Conservation (phyloP, 2,329 filamentous ascomycete genomes). For the Pseudogymnoascus sp. region DNA sequence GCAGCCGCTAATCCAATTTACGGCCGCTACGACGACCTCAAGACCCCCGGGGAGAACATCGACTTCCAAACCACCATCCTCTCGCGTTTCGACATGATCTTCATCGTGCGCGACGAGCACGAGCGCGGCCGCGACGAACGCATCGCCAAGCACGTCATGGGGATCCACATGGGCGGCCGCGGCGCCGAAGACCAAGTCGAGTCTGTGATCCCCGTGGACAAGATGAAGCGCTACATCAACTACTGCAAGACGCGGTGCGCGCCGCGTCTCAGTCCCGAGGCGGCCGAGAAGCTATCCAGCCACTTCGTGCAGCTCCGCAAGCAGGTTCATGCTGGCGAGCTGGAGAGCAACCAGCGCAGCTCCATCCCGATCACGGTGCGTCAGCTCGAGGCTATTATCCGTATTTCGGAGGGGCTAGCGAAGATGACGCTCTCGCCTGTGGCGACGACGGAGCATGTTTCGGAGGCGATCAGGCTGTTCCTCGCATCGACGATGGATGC, state of each 20-base stretch:
- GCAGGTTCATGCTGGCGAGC: conserved; percentile 85
- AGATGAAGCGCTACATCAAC: conserved; percentile 94
- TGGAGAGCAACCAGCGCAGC: conserved; percentile 81
- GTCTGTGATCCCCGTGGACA: conserved; percentile 86
- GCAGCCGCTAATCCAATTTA: conserved; percentile 97
- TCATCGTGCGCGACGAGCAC: conserved; percentile 95
- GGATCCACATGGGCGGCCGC: conserved; percentile 87
- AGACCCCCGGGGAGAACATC: conserved; percentile 95
- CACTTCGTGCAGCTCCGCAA: conserved; percentile 95
- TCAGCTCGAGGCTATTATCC: conserved; percentile 93
- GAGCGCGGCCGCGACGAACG: conserved; percentile 81
- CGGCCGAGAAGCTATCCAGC: conserved; percentile 89
- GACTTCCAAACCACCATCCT: conserved; percentile 98
- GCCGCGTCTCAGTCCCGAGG: conserved; percentile 80
- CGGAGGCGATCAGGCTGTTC: conserved; percentile 96
- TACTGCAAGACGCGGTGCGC: conserved; percentile 97
- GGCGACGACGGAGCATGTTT: conserved; percentile 84
- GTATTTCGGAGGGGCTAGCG: conserved; percentile 91
- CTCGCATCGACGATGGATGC: conserved; percentile 96
- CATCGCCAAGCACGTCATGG: conserved; percentile 95
- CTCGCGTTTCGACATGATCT: conserved; percentile 99
- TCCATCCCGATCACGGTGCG: conserved; percentile 96
- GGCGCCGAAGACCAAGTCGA: conserved; percentile 75
- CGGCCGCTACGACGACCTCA: conserved; percentile 95
- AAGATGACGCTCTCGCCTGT: conserved; percentile 82